These are phyloP conservation scores for Mycosphaerella arachidis DNA, from an alignment of 2,329 filamentous ascomycete genomes.

Conservation along the genomic window DNA sequence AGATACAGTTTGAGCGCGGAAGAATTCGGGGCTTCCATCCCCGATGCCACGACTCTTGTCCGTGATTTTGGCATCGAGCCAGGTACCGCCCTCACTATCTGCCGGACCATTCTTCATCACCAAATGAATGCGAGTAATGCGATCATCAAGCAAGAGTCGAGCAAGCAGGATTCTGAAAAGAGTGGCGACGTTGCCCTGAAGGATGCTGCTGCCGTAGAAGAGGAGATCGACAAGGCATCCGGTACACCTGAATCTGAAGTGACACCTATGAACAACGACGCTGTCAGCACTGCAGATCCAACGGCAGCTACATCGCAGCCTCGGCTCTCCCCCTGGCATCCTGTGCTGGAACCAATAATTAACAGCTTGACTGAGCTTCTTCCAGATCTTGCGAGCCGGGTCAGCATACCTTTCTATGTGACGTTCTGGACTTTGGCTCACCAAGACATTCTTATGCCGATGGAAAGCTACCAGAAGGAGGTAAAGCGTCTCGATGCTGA, in stretches of 20 bases:
- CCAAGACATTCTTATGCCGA: constrained; percentile 73
- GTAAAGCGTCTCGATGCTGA: constrained; percentile 64
- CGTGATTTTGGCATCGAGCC: constrained; percentile 74
- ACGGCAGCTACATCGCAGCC: constrained; percentile 5
- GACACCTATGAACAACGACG: not conserved
- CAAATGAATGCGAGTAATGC: constrained; percentile 50
- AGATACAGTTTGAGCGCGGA: constrained; percentile 70
- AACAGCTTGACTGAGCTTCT: constrained; percentile 60
- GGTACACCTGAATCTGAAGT: not conserved
- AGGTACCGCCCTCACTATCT: constrained; percentile 78
- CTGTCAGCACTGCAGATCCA: constrained; percentile 2
- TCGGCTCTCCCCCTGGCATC: constrained; percentile 50
- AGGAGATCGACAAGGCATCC: constrained; percentile 9
- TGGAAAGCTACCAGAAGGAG: constrained; percentile 72
- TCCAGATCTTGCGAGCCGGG: constrained; percentile 59
- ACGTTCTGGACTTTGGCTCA: constrained; percentile 90
- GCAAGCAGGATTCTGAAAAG: constrained; percentile 18
- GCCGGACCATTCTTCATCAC: constrained; percentile 67
- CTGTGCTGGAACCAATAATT: constrained; percentile 70
- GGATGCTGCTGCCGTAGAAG: constrained; percentile 24
- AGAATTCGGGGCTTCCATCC: constrained; percentile 75
- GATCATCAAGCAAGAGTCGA: constrained; percentile 31
- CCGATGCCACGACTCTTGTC: constrained; percentile 69
- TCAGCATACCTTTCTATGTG: constrained; percentile 78
- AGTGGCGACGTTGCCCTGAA: constrained; percentile 30